Conservation (phyloP, 495 filamentous ascomycete species). For the Copromyces sp. region DNA sequence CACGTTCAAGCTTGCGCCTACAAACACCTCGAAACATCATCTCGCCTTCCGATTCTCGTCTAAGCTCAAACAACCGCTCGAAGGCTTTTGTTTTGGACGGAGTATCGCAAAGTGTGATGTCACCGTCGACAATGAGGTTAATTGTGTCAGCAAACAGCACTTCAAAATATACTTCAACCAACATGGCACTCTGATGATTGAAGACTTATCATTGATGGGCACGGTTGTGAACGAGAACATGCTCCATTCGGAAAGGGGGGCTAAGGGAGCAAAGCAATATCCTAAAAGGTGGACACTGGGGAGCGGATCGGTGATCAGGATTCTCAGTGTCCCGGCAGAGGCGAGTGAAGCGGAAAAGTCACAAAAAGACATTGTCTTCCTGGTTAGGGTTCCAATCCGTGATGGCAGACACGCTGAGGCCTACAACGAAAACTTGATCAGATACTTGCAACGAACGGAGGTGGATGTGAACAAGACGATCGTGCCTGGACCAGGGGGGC, state of each 20-base stretch:
- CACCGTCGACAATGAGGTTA: constrained; percentile 46
- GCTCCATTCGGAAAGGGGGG: constrained; percentile 35
- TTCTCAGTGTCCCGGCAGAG: constrained; percentile 43
- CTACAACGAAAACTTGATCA: constrained; percentile 51
- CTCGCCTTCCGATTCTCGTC: constrained; percentile 76
- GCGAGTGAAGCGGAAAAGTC: background rate
- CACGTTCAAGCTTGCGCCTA: constrained; percentile 33
- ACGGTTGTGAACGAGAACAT: constrained; percentile 67
- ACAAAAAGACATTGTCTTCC: constrained; percentile 50
- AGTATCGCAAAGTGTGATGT: constrained; percentile 65
- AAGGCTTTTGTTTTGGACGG: constrained; percentile 81
- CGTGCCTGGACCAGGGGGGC: constrained; percentile 36
- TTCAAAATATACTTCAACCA: constrained; percentile 83
- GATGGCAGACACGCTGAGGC: constrained; percentile 44
- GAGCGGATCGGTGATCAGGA: constrained; percentile 60
- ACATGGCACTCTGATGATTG: constrained; percentile 73
- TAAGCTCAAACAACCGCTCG: constrained; percentile 45
- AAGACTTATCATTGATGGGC: constrained; percentile 88
- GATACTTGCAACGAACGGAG: constrained; percentile 6
- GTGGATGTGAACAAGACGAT: constrained; percentile 31
- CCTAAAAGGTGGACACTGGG: constrained; percentile 50
- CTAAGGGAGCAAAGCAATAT: constrained; percentile 7
- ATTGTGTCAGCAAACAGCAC: constrained; percentile 74
- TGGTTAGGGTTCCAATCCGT: constrained; percentile 72
- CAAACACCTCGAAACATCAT: constrained; percentile 48